Conservation (phyloP, 768 basidiomycete genomes). For the Serendipita indica region DNA sequence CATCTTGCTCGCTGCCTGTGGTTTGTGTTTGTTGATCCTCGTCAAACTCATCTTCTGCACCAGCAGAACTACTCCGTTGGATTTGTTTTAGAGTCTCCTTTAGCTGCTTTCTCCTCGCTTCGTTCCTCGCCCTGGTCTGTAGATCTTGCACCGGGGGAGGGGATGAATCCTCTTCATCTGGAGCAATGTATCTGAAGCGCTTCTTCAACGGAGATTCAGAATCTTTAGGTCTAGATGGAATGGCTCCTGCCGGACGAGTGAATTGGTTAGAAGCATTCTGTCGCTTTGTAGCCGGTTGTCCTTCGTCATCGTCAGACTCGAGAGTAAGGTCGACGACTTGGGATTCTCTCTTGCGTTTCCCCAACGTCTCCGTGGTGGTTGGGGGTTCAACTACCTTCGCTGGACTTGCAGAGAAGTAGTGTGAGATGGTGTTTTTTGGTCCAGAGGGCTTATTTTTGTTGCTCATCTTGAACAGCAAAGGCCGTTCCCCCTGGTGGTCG, state of each 20-base stretch:
- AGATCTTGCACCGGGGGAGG: background rate
- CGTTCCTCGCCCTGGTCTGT: constrained; percentile 12
- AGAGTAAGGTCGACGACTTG: constrained; percentile 42
- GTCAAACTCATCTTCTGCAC: background rate
- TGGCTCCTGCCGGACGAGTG: too few relatives aligned
- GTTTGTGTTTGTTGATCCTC: constrained; percentile 2
- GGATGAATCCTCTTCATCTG: background rate
- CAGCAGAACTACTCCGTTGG: background rate
- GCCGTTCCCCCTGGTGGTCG: background rate
- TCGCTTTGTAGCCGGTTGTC: constrained; percentile 11
- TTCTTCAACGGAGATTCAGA: constrained; percentile 8
- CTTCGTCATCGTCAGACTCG: constrained; percentile 22
- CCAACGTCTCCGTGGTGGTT: background rate
- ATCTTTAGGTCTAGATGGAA: too few relatives aligned
- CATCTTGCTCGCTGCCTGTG: constrained; percentile 5
- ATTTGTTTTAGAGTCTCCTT: constrained; percentile 10
- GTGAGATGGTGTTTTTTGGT: background rate
- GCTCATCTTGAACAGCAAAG: constrained; percentile 8
- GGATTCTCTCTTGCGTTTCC: background rate
- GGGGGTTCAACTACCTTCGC: too few relatives aligned
- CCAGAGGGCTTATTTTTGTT: background rate
- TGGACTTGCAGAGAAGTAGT: too few relatives aligned
- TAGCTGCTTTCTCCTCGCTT: constrained; percentile 25
- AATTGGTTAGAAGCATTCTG: too few relatives aligned
- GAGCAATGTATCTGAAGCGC: background rate